These are phyloP conservation scores for Pleurotus pulmonarius DNA, from an alignment of 768 basidiomycete genomes.

Conservation along the genomic window DNA sequence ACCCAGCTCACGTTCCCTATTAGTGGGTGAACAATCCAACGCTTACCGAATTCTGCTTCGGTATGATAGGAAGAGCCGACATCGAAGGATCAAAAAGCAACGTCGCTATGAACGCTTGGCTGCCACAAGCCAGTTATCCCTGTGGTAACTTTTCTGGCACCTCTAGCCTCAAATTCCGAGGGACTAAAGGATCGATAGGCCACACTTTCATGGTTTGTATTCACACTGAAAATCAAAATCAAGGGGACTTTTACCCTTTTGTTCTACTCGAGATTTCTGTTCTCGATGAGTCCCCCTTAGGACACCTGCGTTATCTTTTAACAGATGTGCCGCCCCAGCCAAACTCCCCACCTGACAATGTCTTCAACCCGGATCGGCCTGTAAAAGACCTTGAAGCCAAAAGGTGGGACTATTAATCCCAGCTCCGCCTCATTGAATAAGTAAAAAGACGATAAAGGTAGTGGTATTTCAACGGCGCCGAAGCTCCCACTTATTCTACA, in stretches of 20 bases:
- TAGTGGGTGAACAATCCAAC: slow-evolving; percentile 78
- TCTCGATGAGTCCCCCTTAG: slow-evolving; percentile 76
- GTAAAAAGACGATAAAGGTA: slow-evolving; percentile 79
- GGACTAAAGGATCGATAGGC: slow-evolving; percentile 83
- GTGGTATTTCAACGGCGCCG: slow-evolving; percentile 78
- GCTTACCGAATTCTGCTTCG: slow-evolving; percentile 77
- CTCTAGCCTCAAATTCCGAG: slow-evolving; percentile 77
- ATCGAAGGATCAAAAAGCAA: slow-evolving; percentile 83
- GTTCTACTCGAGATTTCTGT: slow-evolving; percentile 80
- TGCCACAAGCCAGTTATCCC: slow-evolving; percentile 80
- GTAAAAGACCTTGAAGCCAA: slow-evolving; percentile 66
- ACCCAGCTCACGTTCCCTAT: slow-evolving; percentile 81
- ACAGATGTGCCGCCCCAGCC: slow-evolving; percentile 80
- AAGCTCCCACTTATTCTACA: slow-evolving; percentile 81
- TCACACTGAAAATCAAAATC: slow-evolving; percentile 81
- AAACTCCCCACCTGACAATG: slow-evolving; percentile 82
- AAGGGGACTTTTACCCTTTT: slow-evolving; percentile 80
- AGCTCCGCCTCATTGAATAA: slow-evolving; percentile 75
- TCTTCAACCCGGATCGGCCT: slow-evolving; percentile 69
- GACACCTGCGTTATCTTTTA: slow-evolving; percentile 79
- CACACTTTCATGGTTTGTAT: slow-evolving; percentile 82
- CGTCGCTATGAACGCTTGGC: slow-evolving; percentile 83
- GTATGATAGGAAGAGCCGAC: slow-evolving; percentile 81
- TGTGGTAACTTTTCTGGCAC: slow-evolving; percentile 79
- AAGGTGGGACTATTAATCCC: slow-evolving; percentile 66